These are phyloP conservation scores for Vanderwaltozyma tropicalis DNA, from an alignment of 805 yeast genomes.

Conservation along the genomic window DNA sequence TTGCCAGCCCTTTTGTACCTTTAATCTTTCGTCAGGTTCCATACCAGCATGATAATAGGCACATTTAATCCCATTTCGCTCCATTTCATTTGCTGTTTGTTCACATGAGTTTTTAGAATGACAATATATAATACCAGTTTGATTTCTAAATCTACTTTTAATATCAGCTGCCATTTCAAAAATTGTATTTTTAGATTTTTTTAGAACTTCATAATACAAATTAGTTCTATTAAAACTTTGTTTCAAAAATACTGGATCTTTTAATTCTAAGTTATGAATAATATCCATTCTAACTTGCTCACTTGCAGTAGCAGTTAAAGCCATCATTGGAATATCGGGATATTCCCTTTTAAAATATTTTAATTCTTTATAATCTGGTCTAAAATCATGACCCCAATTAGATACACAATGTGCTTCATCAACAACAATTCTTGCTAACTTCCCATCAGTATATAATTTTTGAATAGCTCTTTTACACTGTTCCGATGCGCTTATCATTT, in stretches of 20 bases:
- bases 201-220: conserved; percentile 63
- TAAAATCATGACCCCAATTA: conserved; percentile 97
- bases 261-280: conserved; percentile 60
- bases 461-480: conserved; percentile 56
- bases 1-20: conserved; percentile 81
- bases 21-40: conserved; percentile 60
- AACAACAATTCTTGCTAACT: conserved; percentile 77
- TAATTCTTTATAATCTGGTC: conserved; percentile 88
- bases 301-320: conserved; percentile 94
- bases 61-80: conserved; percentile 50
- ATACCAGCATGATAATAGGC: conserved; percentile 93
- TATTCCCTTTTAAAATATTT: conserved; percentile 59
- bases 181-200: conserved; percentile 45
- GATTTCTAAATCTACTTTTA: conserved; percentile 37
- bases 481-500: conserved; percentile 73
- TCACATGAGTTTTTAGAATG: conserved; percentile 87
- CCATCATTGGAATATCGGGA: conserved; percentile 85
- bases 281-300: conserved; percentile 82
- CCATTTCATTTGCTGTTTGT: conserved; percentile 52
- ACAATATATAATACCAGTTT: conserved; percentile 87
- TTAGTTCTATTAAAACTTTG: conserved; percentile 91
- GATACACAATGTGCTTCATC: conserved; percentile 98
- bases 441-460: conserved; percentile 41
- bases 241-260: conserved; percentile 53
- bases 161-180: conserved; percentile 54